Evolutionary conservation across 192 early-diverging fungal genomes (phyloP).

Genomic region (Gaertneriomyces semiglobifer): DNA sequence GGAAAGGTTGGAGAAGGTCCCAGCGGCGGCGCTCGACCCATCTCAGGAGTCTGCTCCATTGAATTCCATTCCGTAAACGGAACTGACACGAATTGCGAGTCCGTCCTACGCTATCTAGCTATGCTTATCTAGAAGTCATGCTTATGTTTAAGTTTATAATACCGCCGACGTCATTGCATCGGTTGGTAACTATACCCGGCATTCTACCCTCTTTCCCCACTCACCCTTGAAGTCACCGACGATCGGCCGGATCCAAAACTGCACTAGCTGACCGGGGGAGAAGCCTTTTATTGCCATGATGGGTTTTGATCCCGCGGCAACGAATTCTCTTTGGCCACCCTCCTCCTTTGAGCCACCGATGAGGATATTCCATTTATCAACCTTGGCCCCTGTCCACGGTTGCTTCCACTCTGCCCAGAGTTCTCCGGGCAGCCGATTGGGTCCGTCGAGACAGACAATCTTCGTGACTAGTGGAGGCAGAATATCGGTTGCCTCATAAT

Average conservation of each 20-base stretch:
- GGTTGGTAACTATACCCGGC: too few species aligned
- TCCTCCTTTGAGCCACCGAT: constrained; percentile 24
- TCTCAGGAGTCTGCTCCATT: too few species aligned
- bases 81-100: too few species aligned
- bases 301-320: constrained; percentile 1
- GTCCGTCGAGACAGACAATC: constrained; percentile 37
- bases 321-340: constrained; percentile 13
- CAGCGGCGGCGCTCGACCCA: too few species aligned
- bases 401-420: constrained; percentile 43
- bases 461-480: constrained; percentile 27
- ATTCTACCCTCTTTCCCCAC: constrained; percentile 17
- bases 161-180: too few species aligned
- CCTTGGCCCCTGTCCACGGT: constrained; percentile 40
- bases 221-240: constrained; percentile 29
- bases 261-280: constrained; percentile 21
- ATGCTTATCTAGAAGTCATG: too few species aligned
- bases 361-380: constrained; percentile 40
- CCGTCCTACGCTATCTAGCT: too few species aligned
- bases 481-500: constrained; percentile 18
- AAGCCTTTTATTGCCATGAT: constrained; percentile 34
- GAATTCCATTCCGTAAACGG: too few species aligned
- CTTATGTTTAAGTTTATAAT: too few species aligned
- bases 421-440: constrained; percentile 24
- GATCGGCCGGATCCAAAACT: constrained; percentile 30
- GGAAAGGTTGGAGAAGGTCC: too few species aligned